Evolutionary conservation across 495 filamentous ascomycete genomes (phyloP).

Genomic region (Stereocaulon alpinum): DNA sequence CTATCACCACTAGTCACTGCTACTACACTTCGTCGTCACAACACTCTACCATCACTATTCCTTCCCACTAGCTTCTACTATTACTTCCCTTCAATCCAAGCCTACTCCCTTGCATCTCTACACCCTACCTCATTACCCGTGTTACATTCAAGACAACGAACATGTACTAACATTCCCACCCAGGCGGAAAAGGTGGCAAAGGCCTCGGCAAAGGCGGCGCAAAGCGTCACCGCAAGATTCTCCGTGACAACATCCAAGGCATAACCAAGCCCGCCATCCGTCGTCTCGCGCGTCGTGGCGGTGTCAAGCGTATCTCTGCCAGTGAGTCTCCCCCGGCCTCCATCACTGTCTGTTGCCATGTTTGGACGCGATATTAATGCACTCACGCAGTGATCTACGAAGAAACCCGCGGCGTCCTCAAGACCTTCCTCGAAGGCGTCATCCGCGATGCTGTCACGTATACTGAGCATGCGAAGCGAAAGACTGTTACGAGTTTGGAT

Average conservation of each 20-base stretch:
- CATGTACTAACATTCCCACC: conserved; percentile 20
- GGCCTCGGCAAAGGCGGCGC: conserved; percentile 84
- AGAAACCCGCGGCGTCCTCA: conserved; percentile 58
- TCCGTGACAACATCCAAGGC: conserved; percentile 97
- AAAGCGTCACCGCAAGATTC: conserved; percentile 98
- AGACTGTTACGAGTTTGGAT: conserved; percentile 92
- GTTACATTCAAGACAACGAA: background rate
- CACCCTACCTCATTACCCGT: background rate
- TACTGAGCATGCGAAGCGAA: conserved; percentile 94
- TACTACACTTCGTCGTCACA: too few relatives aligned
- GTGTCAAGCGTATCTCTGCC: conserved; percentile 58
- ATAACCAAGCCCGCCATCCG: conserved; percentile 66
- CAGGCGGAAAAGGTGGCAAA: conserved; percentile 87
- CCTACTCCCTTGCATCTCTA: background rate
- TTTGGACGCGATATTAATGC: too few relatives aligned
- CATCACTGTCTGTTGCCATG: too few relatives aligned
- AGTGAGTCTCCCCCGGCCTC: conserved; percentile 26
- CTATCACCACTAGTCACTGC: too few relatives aligned
- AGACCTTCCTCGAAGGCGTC: conserved; percentile 56
- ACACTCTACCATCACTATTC: background rate
- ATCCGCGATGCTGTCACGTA: conserved; percentile 95
- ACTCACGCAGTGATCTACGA: conserved; percentile 70
- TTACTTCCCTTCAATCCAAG: background rate
- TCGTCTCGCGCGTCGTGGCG: conserved; percentile 52
- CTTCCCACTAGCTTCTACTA: background rate